Base-by-base conservation (phyloP, 495 filamentous ascomycete species). In the Trichocladium uniseriatum region DNA sequence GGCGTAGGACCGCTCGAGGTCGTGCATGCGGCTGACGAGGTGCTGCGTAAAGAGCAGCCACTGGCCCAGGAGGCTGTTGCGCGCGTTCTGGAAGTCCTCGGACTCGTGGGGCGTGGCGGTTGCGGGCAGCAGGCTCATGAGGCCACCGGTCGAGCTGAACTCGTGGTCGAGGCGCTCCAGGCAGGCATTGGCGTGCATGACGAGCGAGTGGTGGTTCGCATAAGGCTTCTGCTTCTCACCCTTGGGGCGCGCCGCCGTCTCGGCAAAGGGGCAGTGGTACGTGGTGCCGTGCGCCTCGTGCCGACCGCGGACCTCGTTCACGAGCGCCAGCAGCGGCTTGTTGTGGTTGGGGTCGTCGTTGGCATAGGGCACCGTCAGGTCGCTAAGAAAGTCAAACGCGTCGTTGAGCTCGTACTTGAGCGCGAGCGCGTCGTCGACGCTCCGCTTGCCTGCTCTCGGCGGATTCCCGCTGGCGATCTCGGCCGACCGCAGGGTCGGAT, bases 131-230 rank as follows among this genome's bases (percentile, higher is more conserved):
- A 77, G 61, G 16, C 65, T 62, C 6, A 77, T 62, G 13, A 78
- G 54, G 11, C 75, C 76, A 42, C 76, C 76, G 49, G 69, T 68
- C 40, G 66, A 63, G 38, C 63, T 65, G 51, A 69, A 72, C 55
- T 78, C 74, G 53, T 79, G 75, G 48, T 79, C 76, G 29, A 79
- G 65, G 6, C 72, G 62, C 57, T 77, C 74, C 3, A 79, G 65
- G 45, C 74, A 68, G 39, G 64, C 66, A 52, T 78, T 76, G 51
- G 74, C 74, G 57, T 79, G 76, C 59, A 63, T 62, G 34, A 77
- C 60, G 34, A 79, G 65, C 15, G 62, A 61, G 51, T 76, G 55
- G 45, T 76, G 74, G 19, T 55, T 70, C 6, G 66, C 64, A 51
- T 71, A 77, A 4, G 73, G 73, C 34, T 51, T 58, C 1, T 57